These are phyloP conservation scores for Thymus quinquecostatus DNA, from an alignment of 257 asterid genomes.

Conservation along the genomic window DNA sequence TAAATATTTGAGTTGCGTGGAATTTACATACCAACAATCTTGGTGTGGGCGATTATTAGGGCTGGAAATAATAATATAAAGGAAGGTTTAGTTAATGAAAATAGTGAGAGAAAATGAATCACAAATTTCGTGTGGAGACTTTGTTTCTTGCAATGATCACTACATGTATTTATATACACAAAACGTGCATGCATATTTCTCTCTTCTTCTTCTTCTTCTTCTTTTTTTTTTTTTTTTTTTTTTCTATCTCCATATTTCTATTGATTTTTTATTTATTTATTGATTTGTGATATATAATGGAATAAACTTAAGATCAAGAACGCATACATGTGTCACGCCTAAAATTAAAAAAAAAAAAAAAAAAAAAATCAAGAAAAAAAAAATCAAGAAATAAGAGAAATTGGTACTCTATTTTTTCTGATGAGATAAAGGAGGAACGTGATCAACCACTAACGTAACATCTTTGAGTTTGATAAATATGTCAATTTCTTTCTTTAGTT, in stretches of 20 bases:
- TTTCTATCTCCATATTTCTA: not conserved
- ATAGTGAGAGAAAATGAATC: slow-evolving; percentile 2
- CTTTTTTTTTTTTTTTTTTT: no score
- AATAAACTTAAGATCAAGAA: slow-evolving; percentile 22
- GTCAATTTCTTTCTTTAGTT: no score
- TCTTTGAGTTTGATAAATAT: not conserved
- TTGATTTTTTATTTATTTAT: no score
- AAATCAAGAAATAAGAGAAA: not conserved
- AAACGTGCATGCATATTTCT: not conserved
- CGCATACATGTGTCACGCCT: slow-evolving; percentile 23
- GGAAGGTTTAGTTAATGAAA: not conserved
- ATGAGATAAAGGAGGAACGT: slow-evolving; percentile 19
- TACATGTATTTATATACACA: not conserved
- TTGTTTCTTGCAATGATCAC: not conserved
- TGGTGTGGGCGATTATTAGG: slow-evolving; percentile 30
- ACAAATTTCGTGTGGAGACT: not conserved
- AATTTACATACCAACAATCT: slow-evolving; percentile 17
- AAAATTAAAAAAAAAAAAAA: not conserved
- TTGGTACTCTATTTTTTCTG: slow-evolving; percentile 5
- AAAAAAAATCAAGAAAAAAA: not conserved
- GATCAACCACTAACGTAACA: slow-evolving; percentile 29
- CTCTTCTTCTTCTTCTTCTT: no score
- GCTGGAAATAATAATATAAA: not conserved
- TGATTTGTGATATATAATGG: slow-evolving; percentile 8
- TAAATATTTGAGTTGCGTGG: not conserved